Percentiles rank a stretch among this genome's conserved stretches.
These are phyloP conservation scores for Citrullus colocynthis DNA, from an alignment of 306 rosid species.

Conservation along the genomic window DNA sequence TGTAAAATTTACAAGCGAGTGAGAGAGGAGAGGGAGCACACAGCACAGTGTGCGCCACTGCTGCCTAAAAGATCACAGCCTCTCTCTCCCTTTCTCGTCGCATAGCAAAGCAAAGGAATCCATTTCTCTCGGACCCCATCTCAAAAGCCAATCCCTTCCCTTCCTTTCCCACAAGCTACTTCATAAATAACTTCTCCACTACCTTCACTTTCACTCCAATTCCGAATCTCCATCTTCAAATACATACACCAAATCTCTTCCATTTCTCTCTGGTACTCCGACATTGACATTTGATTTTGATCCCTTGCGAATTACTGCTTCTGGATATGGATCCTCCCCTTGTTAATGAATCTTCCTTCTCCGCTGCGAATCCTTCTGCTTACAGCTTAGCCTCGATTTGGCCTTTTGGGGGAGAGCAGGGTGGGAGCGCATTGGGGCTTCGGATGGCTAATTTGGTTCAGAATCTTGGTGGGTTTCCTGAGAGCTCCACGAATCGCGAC, in stretches of 20 bases:
- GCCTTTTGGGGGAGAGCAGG: slow-evolving; percentile 33
- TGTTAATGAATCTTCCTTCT: slow-evolving; percentile 61
- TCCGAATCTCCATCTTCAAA: background rate
- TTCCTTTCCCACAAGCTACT: background rate
- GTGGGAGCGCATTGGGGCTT: slow-evolving; percentile 27
- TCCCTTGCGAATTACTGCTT: background rate
- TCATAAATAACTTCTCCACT: background rate
- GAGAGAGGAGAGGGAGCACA: background rate
- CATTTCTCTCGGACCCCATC: background rate
- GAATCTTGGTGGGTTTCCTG: slow-evolving; percentile 15
- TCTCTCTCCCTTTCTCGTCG: background rate
- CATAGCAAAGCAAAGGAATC: background rate
- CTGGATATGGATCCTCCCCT: slow-evolving; percentile 68
- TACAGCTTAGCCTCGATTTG: slow-evolving; percentile 75
- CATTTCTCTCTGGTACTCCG: background rate
- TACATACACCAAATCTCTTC: background rate
- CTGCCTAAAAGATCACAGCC: background rate
- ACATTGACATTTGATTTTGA: background rate
- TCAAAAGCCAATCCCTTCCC: background rate
- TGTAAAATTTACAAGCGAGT: background rate
- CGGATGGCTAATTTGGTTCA: slow-evolving; percentile 29
- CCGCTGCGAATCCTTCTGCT: slow-evolving; percentile 57
- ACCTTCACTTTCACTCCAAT: background rate
- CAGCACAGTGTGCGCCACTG: background rate
- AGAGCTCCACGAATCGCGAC: slow-evolving; percentile 27